These are phyloP conservation scores for Phytophthora quininea DNA, from an alignment of 352 stramenopile genomes.

Conservation along the genomic window DNA sequence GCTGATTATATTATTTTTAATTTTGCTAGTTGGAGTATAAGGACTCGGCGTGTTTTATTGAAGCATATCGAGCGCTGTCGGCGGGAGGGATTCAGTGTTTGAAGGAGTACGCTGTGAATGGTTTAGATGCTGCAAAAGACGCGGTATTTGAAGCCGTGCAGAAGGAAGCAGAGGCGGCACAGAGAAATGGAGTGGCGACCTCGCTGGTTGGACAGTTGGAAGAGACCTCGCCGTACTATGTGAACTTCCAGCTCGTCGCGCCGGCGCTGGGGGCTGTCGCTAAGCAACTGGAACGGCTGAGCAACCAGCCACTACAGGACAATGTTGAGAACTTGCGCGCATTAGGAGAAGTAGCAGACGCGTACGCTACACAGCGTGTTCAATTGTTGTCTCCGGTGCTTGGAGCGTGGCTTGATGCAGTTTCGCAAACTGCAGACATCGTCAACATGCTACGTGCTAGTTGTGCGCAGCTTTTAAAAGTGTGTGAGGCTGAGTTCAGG, in stretches of 20 bases:
- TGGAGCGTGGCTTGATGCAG: conserved; percentile 47
- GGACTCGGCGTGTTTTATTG: conserved; percentile 74
- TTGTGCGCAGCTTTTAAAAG: conserved; percentile 66
- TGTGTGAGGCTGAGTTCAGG: conserved; percentile 79
- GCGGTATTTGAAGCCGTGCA: conserved; percentile 64
- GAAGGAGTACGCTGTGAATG: conserved; percentile 75
- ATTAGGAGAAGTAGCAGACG: conserved; percentile 58
- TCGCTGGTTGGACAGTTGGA: conserved; percentile 47
- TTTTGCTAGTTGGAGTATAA: conserved; percentile 64
- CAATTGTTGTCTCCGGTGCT: conserved; percentile 64
- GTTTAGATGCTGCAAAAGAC: conserved; percentile 70
- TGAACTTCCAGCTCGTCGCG: conserved; percentile 77
- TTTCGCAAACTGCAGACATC: conserved; percentile 69
- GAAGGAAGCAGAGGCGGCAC: conserved; percentile 22
- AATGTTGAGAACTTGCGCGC: conserved; percentile 49
- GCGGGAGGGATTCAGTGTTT: conserved; percentile 65
- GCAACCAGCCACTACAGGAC: conserved; percentile 31
- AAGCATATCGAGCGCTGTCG: conserved; percentile 73
- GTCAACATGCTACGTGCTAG: conserved; percentile 75
- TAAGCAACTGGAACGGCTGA: conserved; percentile 66
- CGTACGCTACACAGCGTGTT: conserved; percentile 66
- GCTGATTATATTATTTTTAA: conserved; percentile 7
- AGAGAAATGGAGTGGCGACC: conserved; percentile 15
- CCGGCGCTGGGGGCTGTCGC: conserved; percentile 62
- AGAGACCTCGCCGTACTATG: conserved; percentile 77